These are phyloP conservation scores for Plantago elongata DNA, from an alignment of 257 asterid species.

Conservation along the genomic window DNA sequence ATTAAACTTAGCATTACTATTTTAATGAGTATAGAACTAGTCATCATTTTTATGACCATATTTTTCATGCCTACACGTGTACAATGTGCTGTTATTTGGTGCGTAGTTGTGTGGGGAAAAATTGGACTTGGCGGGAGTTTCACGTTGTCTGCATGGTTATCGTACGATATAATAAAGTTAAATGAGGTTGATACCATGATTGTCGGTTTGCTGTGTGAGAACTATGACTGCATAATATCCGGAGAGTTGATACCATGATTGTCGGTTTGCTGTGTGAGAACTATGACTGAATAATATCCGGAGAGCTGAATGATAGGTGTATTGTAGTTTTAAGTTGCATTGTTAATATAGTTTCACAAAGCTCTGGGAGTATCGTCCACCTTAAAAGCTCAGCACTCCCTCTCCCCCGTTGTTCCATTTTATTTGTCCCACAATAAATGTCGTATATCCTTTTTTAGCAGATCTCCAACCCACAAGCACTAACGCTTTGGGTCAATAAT, in stretches of 20 bases:
- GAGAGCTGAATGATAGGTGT: no score
- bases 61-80: not conserved
- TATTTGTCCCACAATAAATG: no score
- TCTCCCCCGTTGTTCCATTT: no score
- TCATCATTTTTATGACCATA: not conserved
- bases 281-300: not conserved
- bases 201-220: constrained; percentile 4
- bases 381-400: no score
- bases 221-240: not conserved
- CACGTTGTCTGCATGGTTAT: not conserved
- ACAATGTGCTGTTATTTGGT: not conserved
- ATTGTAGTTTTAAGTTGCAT: no score
- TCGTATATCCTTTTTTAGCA: no score
- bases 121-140: not conserved
- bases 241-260: not conserved
- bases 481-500: no score
- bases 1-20: not conserved
- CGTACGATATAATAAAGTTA: not conserved
- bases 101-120: not conserved
- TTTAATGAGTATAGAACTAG: constrained; percentile 1
- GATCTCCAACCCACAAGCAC: no score
- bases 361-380: no score
- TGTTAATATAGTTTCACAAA: no score
- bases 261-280: constrained; percentile 3
- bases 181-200: not conserved